Base-by-base conservation (phyloP, 2,329 filamentous ascomycete species). In the Curvularia lunata region DNA sequence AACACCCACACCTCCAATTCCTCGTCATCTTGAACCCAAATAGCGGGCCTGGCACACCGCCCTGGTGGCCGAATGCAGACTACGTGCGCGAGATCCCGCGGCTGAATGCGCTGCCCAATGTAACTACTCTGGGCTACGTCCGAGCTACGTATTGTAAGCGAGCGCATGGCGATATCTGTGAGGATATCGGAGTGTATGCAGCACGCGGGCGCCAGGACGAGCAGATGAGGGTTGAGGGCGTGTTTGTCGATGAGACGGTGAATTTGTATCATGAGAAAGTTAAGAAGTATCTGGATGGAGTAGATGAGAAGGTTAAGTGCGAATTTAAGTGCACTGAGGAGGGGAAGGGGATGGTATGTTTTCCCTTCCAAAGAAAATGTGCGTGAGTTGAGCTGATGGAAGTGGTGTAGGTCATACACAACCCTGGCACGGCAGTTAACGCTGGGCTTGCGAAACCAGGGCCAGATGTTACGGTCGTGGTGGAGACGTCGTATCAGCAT, bases 191-290 rank as follows among this genome's bases (percentile, higher is more conserved):
- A 34, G 75, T 69, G 5, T 85, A 84, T 60, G 77, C 77, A 8
- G 71, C 64, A 9, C 83, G 82, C 79, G 70, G 71, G 40, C 69
- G 64, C 38, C 41, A 59, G 4, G 23, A 54, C 3, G 68, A 61
- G 16, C 70, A 69, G 6, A 69, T 83, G 37, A 71, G 74, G 18
- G 67, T 84, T 54, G 72, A 75, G 45, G 82, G 82, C 48, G 81
- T 84, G 60, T 84, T 84, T 66, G 79, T 84, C 41, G 82, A 84
- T 61, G 82, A 84, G 69, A 79, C 80, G 10, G 81, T 81, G 1
- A 67, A 71, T 50, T 16, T 67, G 16, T 71, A 54, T 18, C 59
- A 64, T 1, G 38, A 63, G 8, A 47, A 62, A 13, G 58, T 37
- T 12, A 65, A 67, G 37, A 27, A 13, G 12, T 72, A 69, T 56